These are phyloP conservation scores for Starmerella roubikii DNA, from an alignment of 805 yeast genomes.

Conservation along the genomic window DNA sequence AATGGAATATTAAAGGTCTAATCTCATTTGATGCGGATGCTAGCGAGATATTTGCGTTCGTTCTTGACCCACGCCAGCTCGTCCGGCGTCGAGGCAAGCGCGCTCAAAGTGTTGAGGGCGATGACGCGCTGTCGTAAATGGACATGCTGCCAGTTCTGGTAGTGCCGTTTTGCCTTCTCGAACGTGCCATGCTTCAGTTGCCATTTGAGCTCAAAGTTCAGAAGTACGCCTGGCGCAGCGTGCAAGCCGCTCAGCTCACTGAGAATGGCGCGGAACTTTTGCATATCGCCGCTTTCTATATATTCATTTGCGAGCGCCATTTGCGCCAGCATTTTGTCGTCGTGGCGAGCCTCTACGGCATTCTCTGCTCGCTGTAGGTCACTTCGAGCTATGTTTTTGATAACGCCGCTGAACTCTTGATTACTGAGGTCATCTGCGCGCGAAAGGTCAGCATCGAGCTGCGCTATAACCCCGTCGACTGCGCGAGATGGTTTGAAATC, in stretches of 20 bases:
- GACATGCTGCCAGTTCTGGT: conserved; percentile 10
- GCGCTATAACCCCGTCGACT: conserved; percentile 1
- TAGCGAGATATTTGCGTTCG: conserved; percentile 4
- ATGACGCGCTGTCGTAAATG: conserved; percentile 13
- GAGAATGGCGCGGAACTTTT: background rate
- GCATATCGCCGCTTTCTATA: conserved; percentile 1
- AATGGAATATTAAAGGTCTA: background rate
- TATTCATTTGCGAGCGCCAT: conserved; percentile 14
- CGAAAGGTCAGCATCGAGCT: conserved; percentile 2
- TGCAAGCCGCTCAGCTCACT: background rate
- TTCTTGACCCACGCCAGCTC: conserved; percentile 11
- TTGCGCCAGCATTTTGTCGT: conserved; percentile 1
- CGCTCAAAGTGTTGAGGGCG: conserved; percentile 11
- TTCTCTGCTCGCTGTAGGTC: conserved; percentile 4
- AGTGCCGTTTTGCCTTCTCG: conserved; percentile 13
- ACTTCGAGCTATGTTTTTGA: conserved; percentile 4
- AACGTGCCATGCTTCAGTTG: conserved; percentile 14
- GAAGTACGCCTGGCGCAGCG: conserved; percentile 8
- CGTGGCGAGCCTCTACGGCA: background rate
- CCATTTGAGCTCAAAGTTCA: conserved; percentile 19
- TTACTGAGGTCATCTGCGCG: conserved; percentile 26
- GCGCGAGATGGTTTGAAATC: background rate
- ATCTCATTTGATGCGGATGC: background rate
- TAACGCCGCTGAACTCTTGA: conserved; percentile 12
- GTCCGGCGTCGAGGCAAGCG: background rate